A percentile compares a stretch with the other conserved stretches of the same genome.
phyloP scores from a whole-genome alignment of 164 flowering plant species.

The Houttuynia cordata region DNA sequence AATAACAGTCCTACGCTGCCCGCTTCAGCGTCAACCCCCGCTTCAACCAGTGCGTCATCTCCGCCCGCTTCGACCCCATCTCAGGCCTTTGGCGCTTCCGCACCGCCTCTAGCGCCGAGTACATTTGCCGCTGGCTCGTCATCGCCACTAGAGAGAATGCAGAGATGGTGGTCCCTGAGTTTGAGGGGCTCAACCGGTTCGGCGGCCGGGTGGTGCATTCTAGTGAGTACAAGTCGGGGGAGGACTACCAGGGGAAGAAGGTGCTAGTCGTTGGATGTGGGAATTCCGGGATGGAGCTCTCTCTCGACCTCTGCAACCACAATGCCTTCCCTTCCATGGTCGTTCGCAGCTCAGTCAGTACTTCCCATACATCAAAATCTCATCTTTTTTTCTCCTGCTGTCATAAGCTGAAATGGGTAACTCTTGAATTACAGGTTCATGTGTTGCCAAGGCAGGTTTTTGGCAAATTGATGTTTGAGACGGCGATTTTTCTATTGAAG shows the following conservation, averaged over 20 bases:
- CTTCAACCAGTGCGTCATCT: conserved; percentile 61
- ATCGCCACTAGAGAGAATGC: conserved; percentile 89
- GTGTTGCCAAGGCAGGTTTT: conserved; percentile 66
- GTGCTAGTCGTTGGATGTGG: conserved; percentile 80
- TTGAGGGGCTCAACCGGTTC: conserved; percentile 44
- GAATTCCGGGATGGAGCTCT: conserved; percentile 81
- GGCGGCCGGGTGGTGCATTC: conserved; percentile 42
- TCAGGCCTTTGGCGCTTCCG: conserved; percentile 64
- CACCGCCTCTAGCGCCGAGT: conserved; percentile 41
- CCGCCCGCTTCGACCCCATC: conserved; percentile 55
- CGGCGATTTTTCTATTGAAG: conserved; percentile 38
- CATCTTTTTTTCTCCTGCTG: background rate
- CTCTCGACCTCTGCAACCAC: conserved; percentile 65
- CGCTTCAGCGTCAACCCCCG: conserved; percentile 45
- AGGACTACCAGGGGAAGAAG: conserved; percentile 29
- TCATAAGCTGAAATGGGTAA: background rate
- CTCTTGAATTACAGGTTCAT: conserved; percentile 40
- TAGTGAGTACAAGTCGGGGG: conserved; percentile 54
- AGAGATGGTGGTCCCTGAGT: conserved; percentile 48
- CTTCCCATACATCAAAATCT: background rate
- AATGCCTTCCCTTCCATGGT: conserved; percentile 58
- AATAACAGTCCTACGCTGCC: conserved; percentile 47
- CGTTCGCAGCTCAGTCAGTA: conserved; percentile 58
- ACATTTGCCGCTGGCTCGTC: conserved; percentile 61
- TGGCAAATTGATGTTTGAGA: conserved; percentile 56